Evolutionary conservation across 352 stramenopile genomes (phyloP), one percentile per base, ranked within the genome.

Genomic region (Phytopythium sindhum): DNA sequence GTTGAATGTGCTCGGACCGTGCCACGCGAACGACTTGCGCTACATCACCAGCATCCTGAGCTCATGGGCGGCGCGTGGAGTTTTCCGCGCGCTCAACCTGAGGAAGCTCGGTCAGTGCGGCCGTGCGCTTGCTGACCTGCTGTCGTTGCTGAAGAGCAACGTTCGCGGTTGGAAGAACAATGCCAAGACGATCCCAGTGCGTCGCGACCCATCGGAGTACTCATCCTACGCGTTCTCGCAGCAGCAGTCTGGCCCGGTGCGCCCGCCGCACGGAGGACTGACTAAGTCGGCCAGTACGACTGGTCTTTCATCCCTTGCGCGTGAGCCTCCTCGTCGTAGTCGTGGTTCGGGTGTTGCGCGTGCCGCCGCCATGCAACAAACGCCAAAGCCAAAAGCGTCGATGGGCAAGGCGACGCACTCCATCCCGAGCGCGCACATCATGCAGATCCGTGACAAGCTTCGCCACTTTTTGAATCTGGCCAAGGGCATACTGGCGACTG

Each of bases 391-490:
- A 1, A 75, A 76, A 50, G 64, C 75, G 10, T 76, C 71, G 52
- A 81, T 71, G 44, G 76, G 77, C 61, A 92, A 91, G 65, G 60
- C 60, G 10, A 81, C 78, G 14, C 86, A 94, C 65, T 82, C 80
- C 28, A 96, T 96, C 45, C 81, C 86, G 21, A 89, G 67, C 53
- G 75, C 86, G 14, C 84, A 95, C 48, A 90, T 96, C 59, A 91
- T 84, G 70, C 88, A 98, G 69, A 88, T 98, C 37, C 91, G 97
- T 42, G 97, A 99, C 64, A 98, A 97, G 58, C 71, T 99, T 52
- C 86, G 97, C 17, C 91, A 78, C 11, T 97, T 99, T 42, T 68
- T 98, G 47, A 98, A 98, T 57, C 64, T 98, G 21, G 77, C 97
- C 51, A 98, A 98, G 77, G 79, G 75, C 56, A 89, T 94, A 70